Percentiles rank a stretch among this genome's conserved stretches.
These are phyloP conservation scores for Miscanthus lutarioriparius DNA, from an alignment of 176 grass and related monocot genomes.

Conservation along the genomic window DNA sequence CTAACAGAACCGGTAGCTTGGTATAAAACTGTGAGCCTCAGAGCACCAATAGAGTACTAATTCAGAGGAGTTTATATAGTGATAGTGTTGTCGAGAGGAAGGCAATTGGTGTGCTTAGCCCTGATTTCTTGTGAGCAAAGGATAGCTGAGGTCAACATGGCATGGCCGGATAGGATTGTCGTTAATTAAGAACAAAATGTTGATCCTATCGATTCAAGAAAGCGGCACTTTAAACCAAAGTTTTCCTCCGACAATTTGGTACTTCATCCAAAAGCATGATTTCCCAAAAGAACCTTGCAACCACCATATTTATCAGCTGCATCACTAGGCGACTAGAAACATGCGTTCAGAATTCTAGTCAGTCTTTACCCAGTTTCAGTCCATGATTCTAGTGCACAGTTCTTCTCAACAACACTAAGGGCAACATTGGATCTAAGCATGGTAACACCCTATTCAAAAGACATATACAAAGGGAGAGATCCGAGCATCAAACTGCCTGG, in stretches of 20 bases:
- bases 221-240: neutral
- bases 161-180: neutral
- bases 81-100: no score
- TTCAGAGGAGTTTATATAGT: no score
- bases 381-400: neutral
- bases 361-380: neutral
- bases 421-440: neutral
- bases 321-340: neutral
- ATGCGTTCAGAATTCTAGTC: neutral
- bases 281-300: neutral
- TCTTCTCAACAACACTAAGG: neutral
- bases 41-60: no score
- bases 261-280: neutral
- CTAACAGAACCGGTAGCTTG: no score
- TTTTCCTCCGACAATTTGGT: neutral
- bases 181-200: neutral
- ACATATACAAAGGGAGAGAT: neutral
- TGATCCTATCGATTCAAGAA: neutral
- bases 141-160: neutral
- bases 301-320: neutral
- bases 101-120: no score
- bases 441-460: neutral
- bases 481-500: neutral
- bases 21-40: no score
- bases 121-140: no score